Conservation (phyloP, 2,329 filamentous ascomycete species). For the Nemania abortiva region DNA sequence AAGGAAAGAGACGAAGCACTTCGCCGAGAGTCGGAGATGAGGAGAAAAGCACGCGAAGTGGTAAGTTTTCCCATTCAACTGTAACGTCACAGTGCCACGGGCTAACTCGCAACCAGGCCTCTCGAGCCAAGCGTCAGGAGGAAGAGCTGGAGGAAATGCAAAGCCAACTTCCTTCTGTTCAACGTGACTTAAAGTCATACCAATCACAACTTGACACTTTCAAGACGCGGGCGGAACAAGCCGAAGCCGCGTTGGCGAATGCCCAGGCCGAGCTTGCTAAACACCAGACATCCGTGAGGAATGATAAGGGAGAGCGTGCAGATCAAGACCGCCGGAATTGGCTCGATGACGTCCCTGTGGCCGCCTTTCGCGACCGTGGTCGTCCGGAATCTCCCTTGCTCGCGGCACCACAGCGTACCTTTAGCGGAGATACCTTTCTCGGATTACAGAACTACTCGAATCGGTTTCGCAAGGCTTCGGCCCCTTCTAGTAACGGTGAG, state of each 20-base stretch:
- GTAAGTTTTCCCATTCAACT: conserved; percentile 62
- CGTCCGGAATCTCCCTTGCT: conserved; percentile 67
- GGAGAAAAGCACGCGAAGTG: conserved; percentile 88
- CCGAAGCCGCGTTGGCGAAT: conserved; percentile 73
- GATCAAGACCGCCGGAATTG: conserved; percentile 61
- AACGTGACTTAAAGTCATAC: conserved; percentile 72
- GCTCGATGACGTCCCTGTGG: conserved; percentile 63
- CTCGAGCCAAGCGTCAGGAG: conserved; percentile 74
- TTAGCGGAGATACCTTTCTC: conserved; percentile 65
- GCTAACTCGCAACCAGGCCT: conserved; percentile 62
- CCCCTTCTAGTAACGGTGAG: conserved; percentile 64
- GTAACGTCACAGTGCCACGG: conserved; percentile 41
- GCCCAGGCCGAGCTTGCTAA: conserved; percentile 63
- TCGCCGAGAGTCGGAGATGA: conserved; percentile 85
- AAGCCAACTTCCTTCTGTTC: conserved; percentile 72
- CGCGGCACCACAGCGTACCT: conserved; percentile 62
- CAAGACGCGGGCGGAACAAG: conserved; percentile 72
- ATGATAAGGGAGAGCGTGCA: conserved; percentile 56
- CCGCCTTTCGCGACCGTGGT: conserved; percentile 61
- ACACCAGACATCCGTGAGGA: conserved; percentile 57
- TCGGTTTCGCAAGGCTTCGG: conserved; percentile 61
- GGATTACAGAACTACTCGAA: conserved; percentile 58
- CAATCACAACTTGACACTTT: conserved; percentile 71
- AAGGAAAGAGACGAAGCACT: conserved; percentile 90
- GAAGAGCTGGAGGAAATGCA: conserved; percentile 83